A percentile compares a stretch with the other conserved stretches of the same genome.
Conservation (phyloP, 2,329 filamentous ascomycete species). For the Didymosphaeria variabile region DNA sequence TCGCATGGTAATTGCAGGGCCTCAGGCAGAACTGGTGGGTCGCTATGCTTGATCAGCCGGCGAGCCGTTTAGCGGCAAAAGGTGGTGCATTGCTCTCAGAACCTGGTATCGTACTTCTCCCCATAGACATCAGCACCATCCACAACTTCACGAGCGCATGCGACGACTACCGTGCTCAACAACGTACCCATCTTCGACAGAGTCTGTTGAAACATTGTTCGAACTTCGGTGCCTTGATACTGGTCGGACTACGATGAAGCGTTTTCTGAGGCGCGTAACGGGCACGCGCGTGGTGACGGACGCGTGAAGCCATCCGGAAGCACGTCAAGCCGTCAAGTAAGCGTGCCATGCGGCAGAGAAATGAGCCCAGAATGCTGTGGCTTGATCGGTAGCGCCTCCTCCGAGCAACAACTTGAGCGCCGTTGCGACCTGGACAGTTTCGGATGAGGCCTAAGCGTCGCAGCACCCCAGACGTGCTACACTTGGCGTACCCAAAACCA, state of each 20-base stretch:
- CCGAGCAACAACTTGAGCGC: conserved; percentile 38
- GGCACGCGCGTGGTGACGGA: not conserved
- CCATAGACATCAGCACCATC: not conserved
- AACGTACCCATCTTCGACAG: not conserved
- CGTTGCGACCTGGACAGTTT: conserved; percentile 48
- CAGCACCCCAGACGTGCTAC: conserved; percentile 50
- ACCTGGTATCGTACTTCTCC: conserved; percentile 8
- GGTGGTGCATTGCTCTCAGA: conserved; percentile 26
- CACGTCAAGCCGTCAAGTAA: conserved; percentile 36
- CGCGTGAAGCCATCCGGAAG: conserved; percentile 34
- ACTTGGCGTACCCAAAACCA: conserved; percentile 44
- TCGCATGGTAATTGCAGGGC: conserved; percentile 18
- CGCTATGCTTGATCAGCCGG: conserved; percentile 18
- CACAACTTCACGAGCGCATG: not conserved
- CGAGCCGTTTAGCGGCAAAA: conserved; percentile 30
- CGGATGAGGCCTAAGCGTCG: conserved; percentile 45
- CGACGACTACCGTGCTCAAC: not conserved
- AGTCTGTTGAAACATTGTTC: conserved; percentile 18
- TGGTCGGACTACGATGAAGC: not conserved
- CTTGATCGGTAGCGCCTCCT: conserved; percentile 40
- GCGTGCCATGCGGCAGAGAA: conserved; percentile 34
- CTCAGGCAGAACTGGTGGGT: conserved; percentile 35
- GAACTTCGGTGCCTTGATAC: conserved; percentile 5
- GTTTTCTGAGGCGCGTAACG: conserved; percentile 4
- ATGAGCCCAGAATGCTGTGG: conserved; percentile 22